Evolutionary conservation across 1,139 yeast genomes (phyloP).

Genomic region (Pichia sp.): DNA sequence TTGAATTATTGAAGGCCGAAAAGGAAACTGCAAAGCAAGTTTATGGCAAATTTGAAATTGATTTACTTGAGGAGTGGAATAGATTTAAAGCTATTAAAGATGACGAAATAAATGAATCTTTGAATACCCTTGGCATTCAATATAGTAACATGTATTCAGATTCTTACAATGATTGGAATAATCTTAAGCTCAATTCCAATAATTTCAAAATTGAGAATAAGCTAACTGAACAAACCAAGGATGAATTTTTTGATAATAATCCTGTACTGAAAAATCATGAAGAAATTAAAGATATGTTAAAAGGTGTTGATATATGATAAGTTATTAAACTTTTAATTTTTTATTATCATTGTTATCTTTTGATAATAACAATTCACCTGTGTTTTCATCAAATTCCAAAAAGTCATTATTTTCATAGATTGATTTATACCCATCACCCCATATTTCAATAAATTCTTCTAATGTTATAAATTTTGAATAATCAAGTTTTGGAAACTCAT

Average conservation of each 20-base stretch:
- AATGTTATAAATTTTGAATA: conserved; percentile 42
- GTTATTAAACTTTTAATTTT: conserved; percentile 1
- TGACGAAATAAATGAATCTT: conserved; percentile 63
- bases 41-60: conserved; percentile 65
- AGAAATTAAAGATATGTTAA: conserved; percentile 14
- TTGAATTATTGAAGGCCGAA: conserved; percentile 26
- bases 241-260: conserved; percentile 20
- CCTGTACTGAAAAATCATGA: conserved; percentile 25
- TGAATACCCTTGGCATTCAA: conserved; percentile 65
- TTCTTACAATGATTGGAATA: conserved; percentile 68
- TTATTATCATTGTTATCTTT: background rate
- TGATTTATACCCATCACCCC: conserved; percentile 39
- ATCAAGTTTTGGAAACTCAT: conserved; percentile 53
- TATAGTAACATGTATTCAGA: conserved; percentile 70
- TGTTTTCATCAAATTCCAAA: conserved; percentile 19
- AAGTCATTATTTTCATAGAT: conserved; percentile 28
- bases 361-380: conserved; percentile 14
- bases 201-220: conserved; percentile 2
- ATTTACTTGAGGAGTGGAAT: conserved; percentile 64
- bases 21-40: conserved; percentile 24
- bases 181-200: conserved; percentile 26
- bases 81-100: conserved; percentile 79
- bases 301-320: background rate
- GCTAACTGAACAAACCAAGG: background rate
- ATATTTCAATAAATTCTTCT: conserved; percentile 41